These are phyloP conservation scores for Penicillium freii DNA, from an alignment of 2,329 filamentous ascomycete genomes.

Conservation along the genomic window DNA sequence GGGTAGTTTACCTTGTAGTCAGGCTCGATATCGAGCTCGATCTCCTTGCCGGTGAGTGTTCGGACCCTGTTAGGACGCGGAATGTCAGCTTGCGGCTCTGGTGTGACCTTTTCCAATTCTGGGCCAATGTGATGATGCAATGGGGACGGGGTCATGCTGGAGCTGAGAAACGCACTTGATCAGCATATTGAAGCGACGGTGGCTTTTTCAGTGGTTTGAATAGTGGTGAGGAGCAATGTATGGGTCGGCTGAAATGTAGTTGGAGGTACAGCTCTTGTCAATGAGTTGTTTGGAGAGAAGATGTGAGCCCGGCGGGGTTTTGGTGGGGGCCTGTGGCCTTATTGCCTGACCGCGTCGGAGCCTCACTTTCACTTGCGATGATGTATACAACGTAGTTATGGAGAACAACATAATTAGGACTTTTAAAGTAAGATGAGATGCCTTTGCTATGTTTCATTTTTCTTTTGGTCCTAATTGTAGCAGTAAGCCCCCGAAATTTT, in stretches of 20 bases:
- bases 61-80: conserved; percentile 66
- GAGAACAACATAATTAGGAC: neutral
- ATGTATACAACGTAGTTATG: neutral
- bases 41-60: conserved; percentile 97
- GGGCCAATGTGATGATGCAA: conserved; percentile 21
- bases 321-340: conserved; percentile 31
- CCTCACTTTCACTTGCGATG: neutral
- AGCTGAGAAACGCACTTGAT: conserved; percentile 47
- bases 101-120: conserved; percentile 1
- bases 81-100: conserved; percentile 16
- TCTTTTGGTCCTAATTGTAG: neutral
- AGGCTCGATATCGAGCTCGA: conserved; percentile 94
- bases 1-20: conserved; percentile 73
- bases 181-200: conserved; percentile 42
- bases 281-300: conserved; percentile 20
- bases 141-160: neutral
- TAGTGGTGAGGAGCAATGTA: neutral
- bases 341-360: conserved; percentile 24
- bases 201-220: neutral
- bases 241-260: neutral
- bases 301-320: conserved; percentile 32
- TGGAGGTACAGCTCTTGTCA: conserved; percentile 4
- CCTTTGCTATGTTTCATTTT: no score
- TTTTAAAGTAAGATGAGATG: no score
- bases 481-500: neutral